Conservation (phyloP, 2,329 filamentous ascomycete genomes). For the Penicillium janthinellum region DNA sequence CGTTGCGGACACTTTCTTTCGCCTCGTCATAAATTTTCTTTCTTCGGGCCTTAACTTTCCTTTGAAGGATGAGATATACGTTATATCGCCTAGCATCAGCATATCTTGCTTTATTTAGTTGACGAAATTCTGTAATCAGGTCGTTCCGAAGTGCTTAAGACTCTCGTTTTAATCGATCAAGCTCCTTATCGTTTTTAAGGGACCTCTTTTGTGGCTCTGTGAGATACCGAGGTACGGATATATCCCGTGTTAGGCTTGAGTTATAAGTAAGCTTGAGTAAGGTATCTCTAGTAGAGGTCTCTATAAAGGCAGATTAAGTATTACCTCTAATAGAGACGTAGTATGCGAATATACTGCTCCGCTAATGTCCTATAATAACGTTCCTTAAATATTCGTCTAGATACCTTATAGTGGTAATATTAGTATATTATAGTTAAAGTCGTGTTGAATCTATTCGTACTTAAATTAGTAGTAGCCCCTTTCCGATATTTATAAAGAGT, state of each 20-base stretch:
- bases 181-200: slow-evolving; percentile 5
- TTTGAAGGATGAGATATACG: neutral
- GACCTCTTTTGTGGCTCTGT: slow-evolving; percentile 4
- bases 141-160: slow-evolving; percentile 18
- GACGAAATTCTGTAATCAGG: neutral
- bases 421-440: neutral
- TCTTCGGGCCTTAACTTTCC: neutral
- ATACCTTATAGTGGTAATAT: slow-evolving; percentile 8
- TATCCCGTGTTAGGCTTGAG: slow-evolving; percentile 13
- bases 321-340: slow-evolving; percentile 14
- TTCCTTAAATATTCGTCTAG: slow-evolving; percentile 13
- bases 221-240: slow-evolving; percentile 11
- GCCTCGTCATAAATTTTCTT: slow-evolving; percentile 4
- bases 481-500: no score
- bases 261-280: slow-evolving; percentile 12
- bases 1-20: neutral
- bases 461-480: slow-evolving; percentile 19
- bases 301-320: slow-evolving; percentile 14
- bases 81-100: neutral
- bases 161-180: slow-evolving; percentile 5
- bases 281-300: slow-evolving; percentile 9
- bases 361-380: slow-evolving; percentile 12
- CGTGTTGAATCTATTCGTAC: slow-evolving; percentile 2
- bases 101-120: neutral
- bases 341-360: slow-evolving; percentile 4